A percentile compares a stretch with the other conserved stretches of the same genome.
phyloP scores from a whole-genome alignment of 2,329 filamentous ascomycete genomes.

The Iodosphaeria phyllophila region DNA sequence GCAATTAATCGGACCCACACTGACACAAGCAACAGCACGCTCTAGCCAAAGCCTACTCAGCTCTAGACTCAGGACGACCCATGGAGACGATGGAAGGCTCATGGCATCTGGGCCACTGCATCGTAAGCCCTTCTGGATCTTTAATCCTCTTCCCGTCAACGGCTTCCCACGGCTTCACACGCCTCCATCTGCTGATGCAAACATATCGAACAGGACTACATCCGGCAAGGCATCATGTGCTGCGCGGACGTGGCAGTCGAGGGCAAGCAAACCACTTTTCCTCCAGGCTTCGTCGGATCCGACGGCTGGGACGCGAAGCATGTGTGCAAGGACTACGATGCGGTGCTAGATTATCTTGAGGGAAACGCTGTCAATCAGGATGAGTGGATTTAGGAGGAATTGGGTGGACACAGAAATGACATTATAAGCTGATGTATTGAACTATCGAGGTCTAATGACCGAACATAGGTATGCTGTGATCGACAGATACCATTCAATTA shows the following conservation, averaged over 20 bases:
- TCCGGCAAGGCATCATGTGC: conserved; percentile 12
- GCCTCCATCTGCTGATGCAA: too few relatives aligned
- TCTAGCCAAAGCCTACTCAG: conserved; percentile 18
- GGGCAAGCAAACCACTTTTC: conserved; percentile 20
- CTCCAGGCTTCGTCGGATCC: conserved; percentile 16
- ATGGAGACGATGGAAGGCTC: conserved; percentile 12
- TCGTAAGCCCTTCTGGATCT: conserved; percentile 6
- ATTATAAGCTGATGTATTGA: too few relatives aligned
- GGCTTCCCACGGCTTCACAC: too few relatives aligned
- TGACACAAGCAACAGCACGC: conserved; percentile 9
- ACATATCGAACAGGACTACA: conserved; percentile 2
- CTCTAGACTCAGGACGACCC: conserved; percentile 11
- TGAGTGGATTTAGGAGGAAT: conserved; percentile 1
- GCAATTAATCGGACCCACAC: background rate
- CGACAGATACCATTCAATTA: too few relatives aligned
- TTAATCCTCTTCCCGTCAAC: too few relatives aligned
- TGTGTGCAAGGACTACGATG: conserved; percentile 1
- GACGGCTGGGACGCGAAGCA: conserved; percentile 21
- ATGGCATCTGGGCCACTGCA: conserved; percentile 21
- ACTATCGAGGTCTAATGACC: too few relatives aligned
- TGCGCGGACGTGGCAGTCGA: conserved; percentile 12
- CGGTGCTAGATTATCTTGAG: conserved; percentile 1
- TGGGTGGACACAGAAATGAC: background rate
- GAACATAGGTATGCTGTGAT: too few relatives aligned
- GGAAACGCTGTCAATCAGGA: conserved; percentile 1